phyloP scores from a whole-genome alignment of 495 filamentous ascomycete species.

The Aspergillus affinis region DNA sequence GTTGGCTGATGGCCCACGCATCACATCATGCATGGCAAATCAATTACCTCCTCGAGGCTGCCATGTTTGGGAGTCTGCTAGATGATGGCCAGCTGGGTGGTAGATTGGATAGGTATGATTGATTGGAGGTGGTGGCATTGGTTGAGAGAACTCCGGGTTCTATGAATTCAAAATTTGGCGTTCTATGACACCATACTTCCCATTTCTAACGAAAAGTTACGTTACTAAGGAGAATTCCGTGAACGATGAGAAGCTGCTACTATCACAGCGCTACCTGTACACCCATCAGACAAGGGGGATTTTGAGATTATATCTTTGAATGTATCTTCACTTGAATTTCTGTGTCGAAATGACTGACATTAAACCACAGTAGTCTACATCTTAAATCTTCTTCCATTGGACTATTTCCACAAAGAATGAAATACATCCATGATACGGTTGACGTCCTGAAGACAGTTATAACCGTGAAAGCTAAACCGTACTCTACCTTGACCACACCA shows the following conservation, averaged over 20 bases:
- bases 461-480: conserved; percentile 1
- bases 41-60: background rate
- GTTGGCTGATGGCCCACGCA: background rate
- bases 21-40: background rate
- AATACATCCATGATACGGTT: background rate
- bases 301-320: too few relatives aligned
- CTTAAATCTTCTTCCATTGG: background rate
- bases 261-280: too few relatives aligned
- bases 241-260: too few relatives aligned
- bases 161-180: too few relatives aligned
- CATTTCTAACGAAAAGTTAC: too few relatives aligned
- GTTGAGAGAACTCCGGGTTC: too few relatives aligned
- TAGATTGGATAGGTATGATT: background rate
- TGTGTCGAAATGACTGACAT: too few relatives aligned
- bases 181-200: too few relatives aligned
- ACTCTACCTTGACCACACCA: conserved; percentile 12
- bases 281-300: too few relatives aligned
- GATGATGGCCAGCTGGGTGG: background rate
- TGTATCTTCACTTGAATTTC: too few relatives aligned
- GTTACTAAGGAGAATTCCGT: too few relatives aligned
- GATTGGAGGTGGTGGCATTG: too few relatives aligned
- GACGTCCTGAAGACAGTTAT: background rate
- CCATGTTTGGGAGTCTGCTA: background rate
- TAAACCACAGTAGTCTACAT: background rate
- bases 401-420: background rate